Evolutionary conservation across 805 yeast genomes (phyloP).

Genomic region (Metschnikowia amazonensis): DNA sequence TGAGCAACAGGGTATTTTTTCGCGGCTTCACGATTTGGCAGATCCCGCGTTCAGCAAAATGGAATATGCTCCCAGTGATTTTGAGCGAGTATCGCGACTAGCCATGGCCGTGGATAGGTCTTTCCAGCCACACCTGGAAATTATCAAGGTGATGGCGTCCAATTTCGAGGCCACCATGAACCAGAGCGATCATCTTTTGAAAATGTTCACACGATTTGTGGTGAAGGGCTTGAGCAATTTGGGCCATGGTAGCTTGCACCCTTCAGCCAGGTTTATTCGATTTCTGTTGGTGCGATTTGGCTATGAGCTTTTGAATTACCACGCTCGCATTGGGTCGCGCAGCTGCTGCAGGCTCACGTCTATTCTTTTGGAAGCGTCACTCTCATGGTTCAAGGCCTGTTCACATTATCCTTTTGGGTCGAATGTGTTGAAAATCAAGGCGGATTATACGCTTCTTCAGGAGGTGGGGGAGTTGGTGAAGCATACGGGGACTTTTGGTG

Average conservation of each 20-base stretch:
- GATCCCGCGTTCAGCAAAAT: slow-evolving; percentile 65
- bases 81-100: slow-evolving; percentile 48
- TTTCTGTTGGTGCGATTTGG: slow-evolving; percentile 72
- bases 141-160: slow-evolving; percentile 66
- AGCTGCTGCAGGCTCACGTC: slow-evolving; percentile 44
- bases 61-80: slow-evolving; percentile 88
- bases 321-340: slow-evolving; percentile 47
- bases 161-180: slow-evolving; percentile 75
- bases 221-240: slow-evolving; percentile 52
- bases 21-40: slow-evolving; percentile 48
- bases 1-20: slow-evolving; percentile 60
- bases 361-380: slow-evolving; percentile 58
- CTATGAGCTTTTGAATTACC: slow-evolving; percentile 57
- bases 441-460: slow-evolving; percentile 59
- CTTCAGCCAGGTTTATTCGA: slow-evolving; percentile 70
- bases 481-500: slow-evolving; percentile 20
- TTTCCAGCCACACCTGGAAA: slow-evolving; percentile 63
- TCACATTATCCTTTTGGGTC: slow-evolving; percentile 81
- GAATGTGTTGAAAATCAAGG: slow-evolving; percentile 63
- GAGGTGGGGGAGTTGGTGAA: slow-evolving; percentile 42
- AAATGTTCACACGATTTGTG: slow-evolving; percentile 60
- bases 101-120: slow-evolving; percentile 47
- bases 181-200: slow-evolving; percentile 66
- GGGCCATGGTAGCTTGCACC: slow-evolving; percentile 68
- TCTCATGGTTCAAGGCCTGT: slow-evolving; percentile 72